Evolutionary conservation across 805 yeast genomes (phyloP), one percentile per base, ranked within the genome.

Genomic region (Lachancea meyersii): DNA sequence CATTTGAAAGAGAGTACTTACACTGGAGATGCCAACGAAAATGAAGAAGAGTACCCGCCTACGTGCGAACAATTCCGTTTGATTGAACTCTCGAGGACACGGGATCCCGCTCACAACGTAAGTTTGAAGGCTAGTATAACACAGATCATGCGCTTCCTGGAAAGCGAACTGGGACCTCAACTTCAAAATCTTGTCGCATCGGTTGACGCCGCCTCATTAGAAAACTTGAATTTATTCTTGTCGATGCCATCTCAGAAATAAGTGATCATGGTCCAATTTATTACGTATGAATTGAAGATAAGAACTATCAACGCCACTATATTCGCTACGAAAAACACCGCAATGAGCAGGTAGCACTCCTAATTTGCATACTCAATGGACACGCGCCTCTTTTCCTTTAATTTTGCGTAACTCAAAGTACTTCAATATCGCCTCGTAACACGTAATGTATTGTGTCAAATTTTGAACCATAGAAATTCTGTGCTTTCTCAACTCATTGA

Each of bases 401-500:
- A 18, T 42, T 20, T 32, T 37, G 33, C 41, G 37, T 17, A 37
- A 31, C 20, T 32, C 45, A 35, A 64, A 60, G 42, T 55, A 63
- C 30, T 58, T 54, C 18, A 64, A 40, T 11, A 61, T 50, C 1
- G 78, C 65, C 50, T 85, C 88, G 62, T 84, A 84, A 61, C 91
- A 82, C 21, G 80, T 69, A 23, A 80, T 71, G 52, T 73, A 82
- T 61, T 85, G 94, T 34, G 80, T 75, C 50, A 82, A 69, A 52
- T 77, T 80, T 57, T 85, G 91, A 13, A 85, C 91, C 91, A 84
- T 83, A 5, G 86, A 77, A 31, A 84, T 66, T 42, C 93, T 62
- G 59, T 82, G 88, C 45, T 76, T 73, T 46, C 93, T 67, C 49
- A 83, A 71, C 46, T 73, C 77, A 51, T 79, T 75, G 7, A 84